Evolutionary conservation across 352 stramenopile species (phyloP), one percentile per base, ranked within the genome.

Genomic region (Hyaloperonospora arabidopsidis): DNA sequence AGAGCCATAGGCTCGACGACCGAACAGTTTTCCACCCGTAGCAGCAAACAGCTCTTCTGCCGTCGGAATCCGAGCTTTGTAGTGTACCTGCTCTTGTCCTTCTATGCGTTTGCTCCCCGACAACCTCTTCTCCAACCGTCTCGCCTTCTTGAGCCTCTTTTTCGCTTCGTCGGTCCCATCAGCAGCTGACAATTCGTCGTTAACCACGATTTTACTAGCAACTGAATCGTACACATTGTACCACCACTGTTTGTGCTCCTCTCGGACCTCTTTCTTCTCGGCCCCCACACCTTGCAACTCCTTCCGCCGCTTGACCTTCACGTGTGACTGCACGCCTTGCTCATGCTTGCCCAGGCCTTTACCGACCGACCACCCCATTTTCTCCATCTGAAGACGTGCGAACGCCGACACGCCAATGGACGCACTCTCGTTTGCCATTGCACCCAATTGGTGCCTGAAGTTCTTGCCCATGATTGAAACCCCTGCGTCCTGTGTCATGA

Each of bases 1-100:
- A 1, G 79, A 89, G 2, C 80, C 81, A 53, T 97, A 96, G 2
- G 93, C 93, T 56, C 95, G 70, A 61, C 96, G 97, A 11, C 93
- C 95, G 72, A 98, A 98, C 39, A 97, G 71, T 45, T 95, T 97
- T 25, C 95, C 95, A 17, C 95, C 95, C 0, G 94, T 98, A 2
- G 93, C 94, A 40, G 83, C 72, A 66, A 98, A 98, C 22, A 98
- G 79, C 65, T 98, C 93, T 61, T 98, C 88, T 63, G 98, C 94
- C 13, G 93, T 98, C 35, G 79, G 81, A 73, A 78, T 68, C 43
- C 70, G 25, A 3, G 7, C 35, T 41, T 41, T 3, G 35, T 5
- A 41, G 2, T 15, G 35, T 49, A 19, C 61, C 61, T 68, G 38
- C 73, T 74, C 51, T 64, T 65, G 25, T 76, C 69, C 17, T 57